Percentiles rank a stretch among this genome's conserved stretches.
These are phyloP conservation scores for Dissophora globulifera DNA, from an alignment of 192 early-diverging fungal genomes.

Conservation along the genomic window DNA sequence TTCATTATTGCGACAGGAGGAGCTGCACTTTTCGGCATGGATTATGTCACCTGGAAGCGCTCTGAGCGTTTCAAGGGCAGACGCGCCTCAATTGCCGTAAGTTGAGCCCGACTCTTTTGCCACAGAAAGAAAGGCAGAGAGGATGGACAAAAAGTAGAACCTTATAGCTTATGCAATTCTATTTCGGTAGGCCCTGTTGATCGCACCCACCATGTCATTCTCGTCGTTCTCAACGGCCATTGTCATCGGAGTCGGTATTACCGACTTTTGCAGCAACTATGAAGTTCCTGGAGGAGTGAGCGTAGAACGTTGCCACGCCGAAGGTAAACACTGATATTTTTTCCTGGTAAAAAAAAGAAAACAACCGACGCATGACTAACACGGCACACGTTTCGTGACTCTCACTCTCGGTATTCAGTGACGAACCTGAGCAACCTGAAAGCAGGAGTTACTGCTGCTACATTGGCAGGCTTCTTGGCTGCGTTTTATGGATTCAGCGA, in stretches of 20 bases:
- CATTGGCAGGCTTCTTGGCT: constrained; percentile 23
- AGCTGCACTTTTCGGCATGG: constrained; percentile 25
- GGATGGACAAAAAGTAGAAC: neutral
- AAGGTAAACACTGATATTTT: neutral
- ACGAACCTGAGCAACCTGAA: neutral
- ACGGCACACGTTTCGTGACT: neutral
- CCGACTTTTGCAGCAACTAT: constrained; percentile 11
- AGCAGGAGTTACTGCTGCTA: constrained; percentile 17
- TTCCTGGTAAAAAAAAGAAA: too few relatives aligned
- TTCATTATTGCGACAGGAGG: constrained; percentile 23
- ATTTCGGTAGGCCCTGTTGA: constrained; percentile 36
- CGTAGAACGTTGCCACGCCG: constrained; percentile 1
- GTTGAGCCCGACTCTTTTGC: neutral
- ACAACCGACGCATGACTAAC: too few relatives aligned
- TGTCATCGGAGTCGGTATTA: constrained; percentile 28
- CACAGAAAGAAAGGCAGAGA: neutral
- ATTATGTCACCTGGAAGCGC: constrained; percentile 45
- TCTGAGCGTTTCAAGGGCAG: constrained; percentile 46
- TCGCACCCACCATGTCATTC: constrained; percentile 18
- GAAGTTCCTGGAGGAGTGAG: neutral
- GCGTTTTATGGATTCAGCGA: constrained; percentile 39
- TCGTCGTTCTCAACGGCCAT: constrained; percentile 28
- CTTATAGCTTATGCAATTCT: too few relatives aligned
- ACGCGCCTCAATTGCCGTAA: constrained; percentile 35
- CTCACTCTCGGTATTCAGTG: neutral